Evolutionary conservation across 495 filamentous ascomycete species (phyloP).

Genomic region (Xylaria telfairii): DNA sequence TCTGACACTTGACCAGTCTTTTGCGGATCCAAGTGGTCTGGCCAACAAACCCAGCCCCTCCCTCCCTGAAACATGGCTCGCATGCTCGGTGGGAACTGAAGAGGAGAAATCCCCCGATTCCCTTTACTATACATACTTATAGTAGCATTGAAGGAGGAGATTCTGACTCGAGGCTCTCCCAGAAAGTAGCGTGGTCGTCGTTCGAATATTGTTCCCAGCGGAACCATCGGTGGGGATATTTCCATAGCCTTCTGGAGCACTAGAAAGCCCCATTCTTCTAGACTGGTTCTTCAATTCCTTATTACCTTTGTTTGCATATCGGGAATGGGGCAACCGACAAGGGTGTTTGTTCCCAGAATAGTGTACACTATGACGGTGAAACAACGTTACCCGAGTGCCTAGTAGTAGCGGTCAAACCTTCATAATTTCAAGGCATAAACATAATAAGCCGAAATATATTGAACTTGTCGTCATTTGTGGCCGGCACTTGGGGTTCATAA

Average conservation of each 20-base stretch:
- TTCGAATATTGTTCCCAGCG: not conserved
- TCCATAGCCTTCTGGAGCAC: not conserved
- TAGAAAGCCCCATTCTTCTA: not conserved
- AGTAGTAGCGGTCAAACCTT: not conserved
- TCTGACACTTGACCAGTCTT: conserved; percentile 15
- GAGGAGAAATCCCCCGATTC: not conserved
- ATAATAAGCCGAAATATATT: not conserved
- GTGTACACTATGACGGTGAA: conserved; percentile 13
- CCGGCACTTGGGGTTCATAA: conserved; percentile 2
- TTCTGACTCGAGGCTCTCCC: conserved; percentile 3
- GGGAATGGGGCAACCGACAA: not conserved
- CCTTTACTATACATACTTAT: too few species aligned
- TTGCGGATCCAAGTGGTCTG: conserved; percentile 10
- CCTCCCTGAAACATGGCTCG: conserved; percentile 14
- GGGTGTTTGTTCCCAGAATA: not conserved
- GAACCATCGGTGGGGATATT: not conserved
- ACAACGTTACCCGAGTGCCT: not conserved
- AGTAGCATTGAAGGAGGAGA: not conserved
- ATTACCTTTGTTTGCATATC: not conserved
- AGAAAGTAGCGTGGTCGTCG: not conserved
- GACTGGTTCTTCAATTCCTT: not conserved
- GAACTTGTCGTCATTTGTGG: conserved; percentile 3
- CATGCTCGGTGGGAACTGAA: conserved; percentile 19
- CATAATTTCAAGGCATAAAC: conserved; percentile 11
- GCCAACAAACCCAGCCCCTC: conserved; percentile 1